Base-by-base conservation (phyloP, 257 asterid species). In the Nemophila menziesii region DNA sequence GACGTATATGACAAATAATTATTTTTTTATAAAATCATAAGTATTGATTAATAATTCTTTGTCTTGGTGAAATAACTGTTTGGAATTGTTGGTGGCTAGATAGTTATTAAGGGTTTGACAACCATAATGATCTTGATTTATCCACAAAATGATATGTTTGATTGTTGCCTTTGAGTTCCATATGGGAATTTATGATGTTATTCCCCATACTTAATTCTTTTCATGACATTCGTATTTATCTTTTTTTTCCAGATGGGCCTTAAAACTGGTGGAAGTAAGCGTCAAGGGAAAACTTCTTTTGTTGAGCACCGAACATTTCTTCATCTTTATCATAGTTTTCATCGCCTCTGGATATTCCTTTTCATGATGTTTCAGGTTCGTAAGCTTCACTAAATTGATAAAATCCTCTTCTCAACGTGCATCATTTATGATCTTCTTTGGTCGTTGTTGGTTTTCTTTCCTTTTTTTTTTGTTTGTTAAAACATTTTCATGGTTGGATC, bases 271-370 rank as follows among this genome's bases (percentile, higher is more conserved):
- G 56, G 77, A 48, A 71, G 87, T 62, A 77, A 90, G 61, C 96
- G 83, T 22, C 78, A 61, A 46, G 98, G 96, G 8, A 90, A 90
- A 65, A 77, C 93, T 62, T 90, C 98, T 33, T 90, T 90, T 69
- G 96, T 90, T 58, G 98, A 90, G 67, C 98, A 90, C 61, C 67
- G 96, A 56, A 78, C 93, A n/a, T 85, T 76, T 73, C 87, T 90
- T 56, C 98, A 90, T 77, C 94, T 90, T 57, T 90, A 90, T 66
- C 98, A 90, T 64, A 90, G 98, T 69, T 90, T 90, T 48, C 94
- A 90, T 66, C 93, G 98, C 41, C 92, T 90, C 36, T 90, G 98
- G 98, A 76, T 90, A 61, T 90, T 90, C 69, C 92, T 90, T 50
- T 18, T 81, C 60, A 71, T 90, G 77, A 76, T 90, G 92, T 90